Conservation (phyloP, 192 early-diverging fungal species). For the Backusella mclennaniae region DNA sequence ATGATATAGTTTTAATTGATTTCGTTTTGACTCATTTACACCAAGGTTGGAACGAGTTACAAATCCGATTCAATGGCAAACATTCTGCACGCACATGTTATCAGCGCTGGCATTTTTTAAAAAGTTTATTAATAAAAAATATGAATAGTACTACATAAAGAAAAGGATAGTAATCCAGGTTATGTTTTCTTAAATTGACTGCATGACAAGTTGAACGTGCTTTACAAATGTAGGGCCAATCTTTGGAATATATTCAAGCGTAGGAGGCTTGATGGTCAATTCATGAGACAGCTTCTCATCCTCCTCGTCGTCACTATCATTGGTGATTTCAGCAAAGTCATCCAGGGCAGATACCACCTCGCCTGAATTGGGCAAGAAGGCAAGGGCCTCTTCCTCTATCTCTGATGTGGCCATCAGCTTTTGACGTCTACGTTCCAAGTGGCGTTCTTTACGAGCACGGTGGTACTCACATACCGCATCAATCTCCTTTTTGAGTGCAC, state of each 20-base stretch:
- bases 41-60: conserved; percentile 25
- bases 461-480: conserved; percentile 30
- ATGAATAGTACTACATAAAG: neutral
- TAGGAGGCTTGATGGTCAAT: conserved; percentile 11
- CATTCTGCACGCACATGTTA: conserved; percentile 27
- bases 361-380: neutral
- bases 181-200: neutral
- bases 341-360: conserved; percentile 27
- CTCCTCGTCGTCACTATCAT: neutral
- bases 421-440: conserved; percentile 33
- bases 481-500: conserved; percentile 31
- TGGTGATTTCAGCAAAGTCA: conserved; percentile 43
- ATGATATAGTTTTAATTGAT: conserved; percentile 26
- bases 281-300: conserved; percentile 2
- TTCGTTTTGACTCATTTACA: conserved; percentile 24
- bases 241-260: conserved; percentile 21
- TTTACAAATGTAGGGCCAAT: conserved; percentile 26
- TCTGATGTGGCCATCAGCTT: conserved; percentile 28
- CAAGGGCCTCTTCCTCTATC: neutral
- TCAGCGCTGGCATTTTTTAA: conserved; percentile 26
- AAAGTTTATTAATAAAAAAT: conserved; percentile 16
- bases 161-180: neutral
- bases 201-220: conserved; percentile 1
- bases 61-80: conserved; percentile 19
- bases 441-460: conserved; percentile 33